These are phyloP conservation scores for Cyberlindnera mycetangii DNA, from an alignment of 805 yeast genomes.

Conservation along the genomic window DNA sequence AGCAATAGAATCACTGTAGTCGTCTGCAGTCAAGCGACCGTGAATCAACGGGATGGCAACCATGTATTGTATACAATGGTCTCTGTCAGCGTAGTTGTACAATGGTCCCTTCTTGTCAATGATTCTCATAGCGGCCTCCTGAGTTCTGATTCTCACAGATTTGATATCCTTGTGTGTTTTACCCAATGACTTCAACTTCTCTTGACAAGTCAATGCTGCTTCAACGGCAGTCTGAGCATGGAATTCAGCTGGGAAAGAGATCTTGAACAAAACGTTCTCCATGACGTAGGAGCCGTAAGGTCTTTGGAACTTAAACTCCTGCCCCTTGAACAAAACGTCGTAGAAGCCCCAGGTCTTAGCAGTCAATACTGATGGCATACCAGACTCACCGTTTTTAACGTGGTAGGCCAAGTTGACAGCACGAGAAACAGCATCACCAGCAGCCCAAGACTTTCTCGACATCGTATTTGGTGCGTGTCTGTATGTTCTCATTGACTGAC, in stretches of 20 bases:
- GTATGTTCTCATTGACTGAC: slow-evolving; percentile 56
- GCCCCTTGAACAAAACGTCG: slow-evolving; percentile 54
- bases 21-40: slow-evolving; percentile 57
- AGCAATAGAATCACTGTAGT: slow-evolving; percentile 51
- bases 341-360: slow-evolving; percentile 64
- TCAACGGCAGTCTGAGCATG: slow-evolving; percentile 67
- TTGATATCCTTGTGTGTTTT: slow-evolving; percentile 47
- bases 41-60: slow-evolving; percentile 52
- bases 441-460: slow-evolving; percentile 66
- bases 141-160: slow-evolving; percentile 50
- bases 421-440: slow-evolving; percentile 59
- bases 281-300: slow-evolving; percentile 54
- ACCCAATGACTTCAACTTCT: slow-evolving; percentile 36
- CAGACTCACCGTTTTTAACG: slow-evolving; percentile 51
- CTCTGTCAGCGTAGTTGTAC: slow-evolving; percentile 62
- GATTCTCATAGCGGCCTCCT: slow-evolving; percentile 59
- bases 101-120: slow-evolving; percentile 59
- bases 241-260: slow-evolving; percentile 63
- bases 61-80: slow-evolving; percentile 65
- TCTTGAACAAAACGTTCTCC: slow-evolving; percentile 61
- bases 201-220: slow-evolving; percentile 47
- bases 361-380: slow-evolving; percentile 55
- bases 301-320: slow-evolving; percentile 52
- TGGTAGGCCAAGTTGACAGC: slow-evolving; percentile 55
- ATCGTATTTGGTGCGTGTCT: slow-evolving; percentile 65